Base-by-base conservation (phyloP, 306 rosid species). In the Ammopiptanthus mongolicus region DNA sequence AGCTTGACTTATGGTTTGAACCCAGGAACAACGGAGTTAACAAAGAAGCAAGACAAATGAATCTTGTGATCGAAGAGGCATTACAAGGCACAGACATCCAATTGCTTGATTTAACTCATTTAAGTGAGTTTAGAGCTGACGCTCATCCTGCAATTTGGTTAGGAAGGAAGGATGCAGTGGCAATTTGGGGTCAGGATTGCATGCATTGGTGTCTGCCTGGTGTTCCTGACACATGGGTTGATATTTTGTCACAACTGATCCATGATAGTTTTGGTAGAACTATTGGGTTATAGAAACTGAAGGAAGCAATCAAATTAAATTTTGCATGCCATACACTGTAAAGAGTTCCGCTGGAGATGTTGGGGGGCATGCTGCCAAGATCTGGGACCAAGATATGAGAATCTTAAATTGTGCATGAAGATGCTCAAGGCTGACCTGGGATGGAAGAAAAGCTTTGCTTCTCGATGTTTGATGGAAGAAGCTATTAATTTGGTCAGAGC, bases 151-250 rank as follows among this genome's bases (percentile, higher is more conserved):
- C 96, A 2, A 81, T 88, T 70, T 91, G 98, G 97, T 83, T 91
- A 80, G 97, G 98, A 76, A 84, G 80, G 92, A 86, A 86, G 66
- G 97, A 91, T 82, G 98, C 91, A 1, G 95, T 94, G 15, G 79
- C 85, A 66, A 69, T 88, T 55, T 94, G 91, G 95, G 98, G 95
- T 75, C 91, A 94, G 83, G 97, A 94, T 69, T 94, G 96, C 84
- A 85, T 94, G 95, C 98, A 94, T 77, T 91, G 96, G 95, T 94
- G 95, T 89, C 82, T 93, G 52, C 98, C 97, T 10, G 92, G 98
- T 47, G 84, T 93, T 9, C 98, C 96, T 1, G 96, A 94, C 81
- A 90, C 95, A 15, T 84, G 97, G 98, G 89, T 88, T 67, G 97
- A 94, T 83, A 81, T 90, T 47, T 84, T 94, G 71, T 83, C 95